Percentiles rank a stretch among this genome's conserved stretches.
phyloP scores from a whole-genome alignment of 495 filamentous ascomycete genomes.

The Penicillium antarcticum region DNA sequence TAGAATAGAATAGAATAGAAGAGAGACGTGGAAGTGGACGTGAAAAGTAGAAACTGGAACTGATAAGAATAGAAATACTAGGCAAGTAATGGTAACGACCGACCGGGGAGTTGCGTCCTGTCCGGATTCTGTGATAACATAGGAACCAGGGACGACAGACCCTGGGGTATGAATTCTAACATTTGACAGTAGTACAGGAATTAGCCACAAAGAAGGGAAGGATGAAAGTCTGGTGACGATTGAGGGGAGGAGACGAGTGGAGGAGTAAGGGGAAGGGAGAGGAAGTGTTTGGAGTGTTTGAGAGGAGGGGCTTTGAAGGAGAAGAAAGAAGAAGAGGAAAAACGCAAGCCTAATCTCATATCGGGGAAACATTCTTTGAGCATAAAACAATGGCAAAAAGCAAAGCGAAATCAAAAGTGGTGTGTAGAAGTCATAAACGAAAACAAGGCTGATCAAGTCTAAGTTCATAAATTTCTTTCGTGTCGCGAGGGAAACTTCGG shows the following conservation, averaged over 20 bases:
- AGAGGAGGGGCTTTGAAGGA: no score
- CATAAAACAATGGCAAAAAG: neutral
- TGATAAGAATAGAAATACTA: neutral
- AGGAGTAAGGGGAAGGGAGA: neutral
- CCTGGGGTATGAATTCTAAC: slow-evolving; percentile 13
- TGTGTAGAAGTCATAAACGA: neutral
- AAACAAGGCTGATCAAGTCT: slow-evolving; percentile 2
- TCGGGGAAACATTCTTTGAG: neutral
- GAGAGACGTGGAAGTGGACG: neutral
- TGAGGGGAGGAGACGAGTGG: neutral
- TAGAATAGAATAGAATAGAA: neutral
- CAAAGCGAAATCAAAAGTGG: neutral
- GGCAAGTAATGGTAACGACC: slow-evolving; percentile 2
- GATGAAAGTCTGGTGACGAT: neutral
- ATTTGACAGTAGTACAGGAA: slow-evolving; percentile 7
- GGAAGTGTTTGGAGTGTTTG: no score
- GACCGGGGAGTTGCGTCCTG: neutral
- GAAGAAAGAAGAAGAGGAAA: neutral
- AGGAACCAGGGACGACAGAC: neutral
- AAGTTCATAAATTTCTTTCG: slow-evolving; percentile 8
- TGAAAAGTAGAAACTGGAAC: neutral
- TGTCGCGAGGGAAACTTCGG: neutral
- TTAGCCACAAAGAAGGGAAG: neutral
- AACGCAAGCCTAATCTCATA: neutral
- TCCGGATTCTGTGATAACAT: neutral